Percentiles rank a stretch among this genome's conserved stretches.
Conservation (phyloP, 2,329 filamentous ascomycete species). For the Penicillium psychrosexuale region DNA sequence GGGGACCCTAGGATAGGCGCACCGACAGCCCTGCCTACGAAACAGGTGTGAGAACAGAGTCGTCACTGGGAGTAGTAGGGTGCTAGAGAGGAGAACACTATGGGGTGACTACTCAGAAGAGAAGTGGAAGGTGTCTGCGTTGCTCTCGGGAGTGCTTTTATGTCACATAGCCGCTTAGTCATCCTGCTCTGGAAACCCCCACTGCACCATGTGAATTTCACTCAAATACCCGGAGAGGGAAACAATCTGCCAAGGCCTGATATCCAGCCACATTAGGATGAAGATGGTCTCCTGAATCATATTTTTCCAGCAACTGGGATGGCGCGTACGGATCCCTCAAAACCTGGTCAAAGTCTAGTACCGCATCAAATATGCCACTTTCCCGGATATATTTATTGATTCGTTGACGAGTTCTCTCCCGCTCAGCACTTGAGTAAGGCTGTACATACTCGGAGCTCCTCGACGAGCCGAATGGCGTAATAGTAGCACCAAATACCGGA, state of each 20-base stretch:
- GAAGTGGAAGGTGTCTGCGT: too few relatives aligned
- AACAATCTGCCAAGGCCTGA: constrained; percentile 56
- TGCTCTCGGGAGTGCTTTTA: too few relatives aligned
- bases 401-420: constrained; percentile 56
- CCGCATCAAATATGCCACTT: constrained; percentile 56
- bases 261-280: constrained; percentile 62
- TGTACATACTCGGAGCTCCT: constrained; percentile 37
- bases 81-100: too few relatives aligned
- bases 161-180: too few relatives aligned
- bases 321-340: constrained; percentile 52
- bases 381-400: constrained; percentile 62
- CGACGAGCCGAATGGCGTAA: constrained; percentile 59
- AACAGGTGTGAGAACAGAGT: too few relatives aligned
- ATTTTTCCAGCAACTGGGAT: constrained; percentile 51
- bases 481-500: constrained; percentile 61
- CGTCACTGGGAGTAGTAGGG: too few relatives aligned
- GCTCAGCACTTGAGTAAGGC: constrained; percentile 53
- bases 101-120: too few relatives aligned
- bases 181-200: too few relatives aligned
- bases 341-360: constrained; percentile 61
- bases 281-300: constrained; percentile 62
- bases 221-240: constrained; percentile 56
- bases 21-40: too few relatives aligned
- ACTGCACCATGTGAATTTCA: background rate
- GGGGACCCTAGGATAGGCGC: too few relatives aligned